A percentile compares a stretch with the other conserved stretches of the same genome.
Evolutionary conservation across 1,139 yeast genomes (phyloP).

Genomic region (Groenewaldozyma sp.): DNA sequence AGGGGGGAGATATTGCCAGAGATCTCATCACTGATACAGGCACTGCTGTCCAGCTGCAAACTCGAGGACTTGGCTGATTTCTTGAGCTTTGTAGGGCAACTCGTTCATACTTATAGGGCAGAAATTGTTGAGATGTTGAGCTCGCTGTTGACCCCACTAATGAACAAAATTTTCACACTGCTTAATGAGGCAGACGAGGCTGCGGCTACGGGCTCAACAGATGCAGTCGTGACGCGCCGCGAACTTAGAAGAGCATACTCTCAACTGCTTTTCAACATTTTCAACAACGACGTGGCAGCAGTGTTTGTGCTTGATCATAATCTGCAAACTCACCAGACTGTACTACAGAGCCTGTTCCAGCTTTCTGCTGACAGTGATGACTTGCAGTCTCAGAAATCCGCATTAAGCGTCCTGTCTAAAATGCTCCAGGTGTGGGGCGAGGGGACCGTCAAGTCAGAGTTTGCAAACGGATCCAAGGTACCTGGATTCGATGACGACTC

Average conservation of each 20-base stretch:
- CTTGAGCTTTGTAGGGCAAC: conserved; percentile 77
- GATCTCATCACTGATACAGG: conserved; percentile 62
- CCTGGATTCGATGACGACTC: conserved; percentile 54
- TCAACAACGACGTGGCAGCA: conserved; percentile 72
- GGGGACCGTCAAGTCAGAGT: conserved; percentile 54
- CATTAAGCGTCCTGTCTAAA: conserved; percentile 61
- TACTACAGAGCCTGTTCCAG: conserved; percentile 57
- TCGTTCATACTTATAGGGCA: conserved; percentile 64
- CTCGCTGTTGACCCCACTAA: conserved; percentile 62
- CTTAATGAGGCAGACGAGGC: conserved; percentile 38
- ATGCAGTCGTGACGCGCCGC: conserved; percentile 30
- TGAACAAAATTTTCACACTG: conserved; percentile 52
- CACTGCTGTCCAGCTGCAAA: conserved; percentile 60
- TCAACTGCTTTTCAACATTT: conserved; percentile 56
- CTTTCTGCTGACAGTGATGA: conserved; percentile 52
- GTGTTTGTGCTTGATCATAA: conserved; percentile 63
- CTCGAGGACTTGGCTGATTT: conserved; percentile 69
- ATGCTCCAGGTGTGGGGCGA: conserved; percentile 60
- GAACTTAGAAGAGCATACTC: conserved; percentile 61
- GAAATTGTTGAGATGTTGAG: conserved; percentile 68
- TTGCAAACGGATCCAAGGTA: conserved; percentile 47
- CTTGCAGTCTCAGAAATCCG: conserved; percentile 51
- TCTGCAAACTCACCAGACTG: conserved; percentile 47
- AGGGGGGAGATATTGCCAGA: conserved; percentile 46
- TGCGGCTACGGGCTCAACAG: conserved; percentile 36